phyloP scores from a whole-genome alignment of 2,329 filamentous ascomycete species.

The Aureobasidium sp. region DNA sequence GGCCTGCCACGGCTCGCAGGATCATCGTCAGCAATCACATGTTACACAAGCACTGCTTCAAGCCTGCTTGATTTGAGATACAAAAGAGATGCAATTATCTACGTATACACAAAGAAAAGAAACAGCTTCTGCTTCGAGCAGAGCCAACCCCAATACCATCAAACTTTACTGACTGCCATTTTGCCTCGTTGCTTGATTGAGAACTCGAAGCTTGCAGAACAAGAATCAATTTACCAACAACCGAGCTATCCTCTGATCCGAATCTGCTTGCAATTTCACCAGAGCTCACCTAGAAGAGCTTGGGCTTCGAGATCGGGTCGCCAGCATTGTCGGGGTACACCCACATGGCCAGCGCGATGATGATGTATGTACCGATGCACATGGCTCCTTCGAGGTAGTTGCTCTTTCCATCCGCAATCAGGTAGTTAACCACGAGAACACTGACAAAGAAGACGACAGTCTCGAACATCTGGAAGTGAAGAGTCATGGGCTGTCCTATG shows the following conservation, averaged over 20 bases:
- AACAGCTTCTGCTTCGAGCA: not conserved
- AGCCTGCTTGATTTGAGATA: not conserved
- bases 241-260: not conserved
- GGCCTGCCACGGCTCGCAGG: too few species aligned
- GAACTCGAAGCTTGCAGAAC: not conserved
- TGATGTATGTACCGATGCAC: constrained; percentile 48
- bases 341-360: constrained; percentile 53
- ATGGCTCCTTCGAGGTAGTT: constrained; percentile 78
- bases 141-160: not conserved
- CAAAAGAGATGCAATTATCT: not conserved
- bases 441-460: constrained; percentile 79
- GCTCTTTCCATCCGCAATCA: constrained; percentile 75
- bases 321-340: constrained; percentile 49
- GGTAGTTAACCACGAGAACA: constrained; percentile 78
- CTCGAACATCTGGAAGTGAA: constrained; percentile 85
- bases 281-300: constrained; percentile 1
- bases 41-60: not conserved
- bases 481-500: constrained; percentile 47
- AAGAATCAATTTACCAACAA: not conserved
- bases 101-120: not conserved
- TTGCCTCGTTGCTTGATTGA: too few species aligned
- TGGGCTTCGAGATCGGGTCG: constrained; percentile 16
- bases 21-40: not conserved
- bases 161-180: not conserved
- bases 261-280: not conserved